Base-by-base conservation (phyloP, 2,329 filamentous ascomycete genomes). In the Neophaeococcomyces mojaviensis region DNA sequence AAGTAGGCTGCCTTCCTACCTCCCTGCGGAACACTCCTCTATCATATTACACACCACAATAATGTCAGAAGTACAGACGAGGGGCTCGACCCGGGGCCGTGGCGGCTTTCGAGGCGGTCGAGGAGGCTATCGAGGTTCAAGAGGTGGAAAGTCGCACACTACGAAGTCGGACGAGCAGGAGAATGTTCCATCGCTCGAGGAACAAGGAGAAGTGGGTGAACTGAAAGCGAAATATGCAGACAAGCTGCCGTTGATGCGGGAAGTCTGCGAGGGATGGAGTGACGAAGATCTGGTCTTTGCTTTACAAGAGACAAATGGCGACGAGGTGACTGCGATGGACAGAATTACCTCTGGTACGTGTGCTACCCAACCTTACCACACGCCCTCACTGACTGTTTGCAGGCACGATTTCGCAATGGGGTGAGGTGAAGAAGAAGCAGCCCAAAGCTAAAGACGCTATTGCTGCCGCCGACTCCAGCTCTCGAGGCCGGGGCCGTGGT, bases 1-100 rank as follows among this genome's bases (percentile, higher is more conserved):
- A 54, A 56, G 54, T 54, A 48, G 42, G 49, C 53, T 49, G 54
- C 52, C 54, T 54, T 16, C 34, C 19, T 26, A 32, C 19, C 26
- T 19, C 33, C 33, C 35, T 45, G 5, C 33, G 13, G 31, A n/a
- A 10, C 30, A 20, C 24, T 5, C 39, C 46, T 19, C 40, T 39
- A 47, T 41, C 42, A 41, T 42, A 44, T 33, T 42, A 50, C 49
- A 48, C 40, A 43, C 44, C 22, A 58, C 68, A 65, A 70, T 66
- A 73, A 97, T 97, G 92, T 94, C 92, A 78, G 90, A 97, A 79
- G 80, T 86, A 73, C 84, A 88, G 77, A 79, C 84, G 71, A 81
- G 89, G 78, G 78, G 85, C 66, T 78, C 86, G 71, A 81, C 75
- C 57, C 48, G 55, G 52, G 55, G 55, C 33, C 52, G 55, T 16